Evolutionary conservation across 495 filamentous ascomycete species (phyloP).

Genomic region (Penicillium psychrofluorescens): DNA sequence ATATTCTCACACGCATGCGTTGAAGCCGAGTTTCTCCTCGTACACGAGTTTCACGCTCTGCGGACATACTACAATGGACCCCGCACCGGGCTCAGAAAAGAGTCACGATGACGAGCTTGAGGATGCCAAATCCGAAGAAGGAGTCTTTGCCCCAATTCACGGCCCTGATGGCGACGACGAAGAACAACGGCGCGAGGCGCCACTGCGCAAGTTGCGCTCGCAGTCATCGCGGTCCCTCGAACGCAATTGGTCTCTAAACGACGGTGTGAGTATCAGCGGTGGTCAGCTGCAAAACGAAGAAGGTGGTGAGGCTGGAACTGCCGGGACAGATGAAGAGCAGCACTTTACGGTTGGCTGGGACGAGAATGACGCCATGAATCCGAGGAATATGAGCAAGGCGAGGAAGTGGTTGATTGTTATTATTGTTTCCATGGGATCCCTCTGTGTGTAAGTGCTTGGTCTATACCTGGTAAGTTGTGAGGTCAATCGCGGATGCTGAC

Average conservation of each 20-base stretch:
- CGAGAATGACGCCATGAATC: conserved; percentile 66
- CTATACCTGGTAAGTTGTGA: too few species aligned
- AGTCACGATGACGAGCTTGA: conserved; percentile 2
- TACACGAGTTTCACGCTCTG: too few species aligned
- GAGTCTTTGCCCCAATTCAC: conserved; percentile 22
- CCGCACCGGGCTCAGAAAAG: background rate
- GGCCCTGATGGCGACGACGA: background rate
- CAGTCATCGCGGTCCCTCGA: conserved; percentile 21
- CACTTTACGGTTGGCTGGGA: conserved; percentile 65
- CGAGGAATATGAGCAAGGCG: conserved; percentile 57
- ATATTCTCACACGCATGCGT: too few species aligned
- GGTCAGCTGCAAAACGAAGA: conserved; percentile 15
- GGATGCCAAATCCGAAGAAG: conserved; percentile 9
- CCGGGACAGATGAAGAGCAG: conserved; percentile 7
- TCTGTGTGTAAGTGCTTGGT: conserved; percentile 69
- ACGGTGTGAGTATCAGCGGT: conserved; percentile 46
- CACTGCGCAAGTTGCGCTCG: conserved; percentile 14
- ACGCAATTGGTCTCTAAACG: conserved; percentile 52
- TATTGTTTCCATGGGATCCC: conserved; percentile 62
- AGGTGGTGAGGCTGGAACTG: conserved; percentile 5
- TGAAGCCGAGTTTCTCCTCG: too few species aligned
- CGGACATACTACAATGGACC: background rate
- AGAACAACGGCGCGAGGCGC: conserved; percentile 8
- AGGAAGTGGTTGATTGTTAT: conserved; percentile 73
- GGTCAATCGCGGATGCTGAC: background rate